phyloP scores from a whole-genome alignment of 495 filamentous ascomycete species.

The Hypomontagnella monticulosa region DNA sequence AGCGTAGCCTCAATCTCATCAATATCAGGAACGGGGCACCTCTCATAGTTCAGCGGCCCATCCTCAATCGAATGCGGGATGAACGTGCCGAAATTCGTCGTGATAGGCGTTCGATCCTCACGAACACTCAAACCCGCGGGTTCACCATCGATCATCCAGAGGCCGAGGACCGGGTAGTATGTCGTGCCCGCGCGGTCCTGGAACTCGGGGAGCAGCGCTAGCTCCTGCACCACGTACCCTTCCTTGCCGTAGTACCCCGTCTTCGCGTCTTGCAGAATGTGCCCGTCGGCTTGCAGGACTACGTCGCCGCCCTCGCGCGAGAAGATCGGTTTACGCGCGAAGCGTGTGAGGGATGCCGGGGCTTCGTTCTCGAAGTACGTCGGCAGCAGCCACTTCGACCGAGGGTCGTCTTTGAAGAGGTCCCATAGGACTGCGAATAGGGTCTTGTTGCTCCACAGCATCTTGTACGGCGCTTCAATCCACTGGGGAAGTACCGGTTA shows the following conservation, averaged over 20 bases:
- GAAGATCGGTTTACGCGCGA: slow-evolving; percentile 15
- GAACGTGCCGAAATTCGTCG: slow-evolving; percentile 4
- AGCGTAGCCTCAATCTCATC: slow-evolving; percentile 13
- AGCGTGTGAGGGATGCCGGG: background rate
- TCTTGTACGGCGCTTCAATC: slow-evolving; percentile 21
- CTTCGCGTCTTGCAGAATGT: slow-evolving; percentile 1
- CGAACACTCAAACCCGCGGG: slow-evolving; percentile 11
- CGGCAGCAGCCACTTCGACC: slow-evolving; percentile 8
- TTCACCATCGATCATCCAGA: slow-evolving; percentile 12
- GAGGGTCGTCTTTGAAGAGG: slow-evolving; percentile 16
- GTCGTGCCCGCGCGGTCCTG: background rate
- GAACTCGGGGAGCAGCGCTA: slow-evolving; percentile 14
- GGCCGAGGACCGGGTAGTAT: slow-evolving; percentile 10
- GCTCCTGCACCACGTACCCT: slow-evolving; percentile 7
- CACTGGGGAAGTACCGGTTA: background rate
- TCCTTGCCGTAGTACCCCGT: slow-evolving; percentile 13
- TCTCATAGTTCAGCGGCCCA: slow-evolving; percentile 7
- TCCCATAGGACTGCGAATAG: slow-evolving; percentile 11
- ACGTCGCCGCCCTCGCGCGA: slow-evolving; percentile 14
- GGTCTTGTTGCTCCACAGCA: slow-evolving; percentile 20
- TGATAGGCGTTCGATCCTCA: slow-evolving; percentile 13
- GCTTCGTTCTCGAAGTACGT: slow-evolving; percentile 17
- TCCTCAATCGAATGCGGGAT: slow-evolving; percentile 16
- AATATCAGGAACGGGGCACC: background rate
- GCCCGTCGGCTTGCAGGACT: slow-evolving; percentile 1